phyloP scores from a whole-genome alignment of 1,284 basidiomycete genomes.

The Heterobasidion annosum region DNA sequence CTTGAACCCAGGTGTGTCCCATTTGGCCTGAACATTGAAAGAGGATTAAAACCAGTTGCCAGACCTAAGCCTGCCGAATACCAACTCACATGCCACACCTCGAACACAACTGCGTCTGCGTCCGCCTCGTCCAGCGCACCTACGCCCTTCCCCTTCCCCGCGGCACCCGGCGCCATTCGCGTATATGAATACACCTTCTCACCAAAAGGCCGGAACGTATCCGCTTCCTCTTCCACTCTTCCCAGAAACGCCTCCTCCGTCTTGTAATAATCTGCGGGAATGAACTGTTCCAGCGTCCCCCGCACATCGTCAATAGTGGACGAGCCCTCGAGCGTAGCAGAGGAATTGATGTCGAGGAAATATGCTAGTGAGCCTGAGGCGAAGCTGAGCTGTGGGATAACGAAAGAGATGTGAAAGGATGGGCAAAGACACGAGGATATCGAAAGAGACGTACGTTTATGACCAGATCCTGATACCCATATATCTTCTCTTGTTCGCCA shows the following conservation, averaged over 20 bases:
- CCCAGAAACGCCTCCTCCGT: slow-evolving; percentile 56
- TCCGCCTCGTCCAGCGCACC: slow-evolving; percentile 15
- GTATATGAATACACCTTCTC: slow-evolving; percentile 72
- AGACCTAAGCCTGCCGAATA: not conserved
- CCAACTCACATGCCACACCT: slow-evolving; percentile 75
- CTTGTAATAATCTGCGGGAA: slow-evolving; percentile 65
- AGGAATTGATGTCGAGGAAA: slow-evolving; percentile 64
- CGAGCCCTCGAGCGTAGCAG: slow-evolving; percentile 57
- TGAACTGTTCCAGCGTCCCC: slow-evolving; percentile 67
- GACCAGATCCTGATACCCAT: slow-evolving; percentile 80
- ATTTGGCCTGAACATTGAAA: slow-evolving; percentile 51
- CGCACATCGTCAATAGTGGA: slow-evolving; percentile 88
- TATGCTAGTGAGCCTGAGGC: slow-evolving; percentile 81
- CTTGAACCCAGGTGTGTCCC: slow-evolving; percentile 83
- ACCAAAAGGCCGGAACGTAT: slow-evolving; percentile 70
- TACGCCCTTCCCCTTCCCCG: slow-evolving; percentile 3
- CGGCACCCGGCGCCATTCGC: slow-evolving; percentile 30
- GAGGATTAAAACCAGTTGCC: not conserved
- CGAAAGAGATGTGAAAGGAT: not conserved
- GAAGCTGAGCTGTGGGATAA: slow-evolving; percentile 56
- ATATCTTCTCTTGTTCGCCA: slow-evolving; percentile 94
- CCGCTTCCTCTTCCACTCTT: slow-evolving; percentile 67
- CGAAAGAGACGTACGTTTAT: slow-evolving; percentile 58
- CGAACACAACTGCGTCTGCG: slow-evolving; percentile 61
- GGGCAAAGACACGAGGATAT: slow-evolving; percentile 4